Evolutionary conservation across 1,284 basidiomycete species (phyloP).

Genomic region (Sanghuangporus baumii): DNA sequence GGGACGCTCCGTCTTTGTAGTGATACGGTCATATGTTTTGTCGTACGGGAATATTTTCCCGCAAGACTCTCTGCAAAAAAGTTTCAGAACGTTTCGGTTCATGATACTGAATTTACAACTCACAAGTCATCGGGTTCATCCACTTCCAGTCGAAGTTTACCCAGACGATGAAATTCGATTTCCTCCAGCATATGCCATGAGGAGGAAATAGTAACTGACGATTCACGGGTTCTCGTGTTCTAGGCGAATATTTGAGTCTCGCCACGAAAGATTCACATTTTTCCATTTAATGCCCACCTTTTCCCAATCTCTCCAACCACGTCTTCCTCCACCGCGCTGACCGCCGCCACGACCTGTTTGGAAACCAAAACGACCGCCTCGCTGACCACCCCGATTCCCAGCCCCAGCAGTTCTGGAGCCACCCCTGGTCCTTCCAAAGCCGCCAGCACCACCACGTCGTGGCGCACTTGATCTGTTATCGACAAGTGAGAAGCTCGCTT

Average conservation of each 20-base stretch:
- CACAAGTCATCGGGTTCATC: conserved; percentile 86
- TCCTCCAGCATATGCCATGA: conserved; percentile 96
- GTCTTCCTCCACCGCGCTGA: conserved; percentile 60
- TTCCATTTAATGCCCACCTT: conserved; percentile 48
- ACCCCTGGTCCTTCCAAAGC: conserved; percentile 56
- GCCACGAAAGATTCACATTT: conserved; percentile 3
- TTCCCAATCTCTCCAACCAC: conserved; percentile 94
- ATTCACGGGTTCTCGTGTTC: conserved; percentile 88
- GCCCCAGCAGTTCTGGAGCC: conserved; percentile 37
- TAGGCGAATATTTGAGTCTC: conserved; percentile 27
- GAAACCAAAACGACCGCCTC: conserved; percentile 45
- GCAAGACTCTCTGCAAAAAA: conserved; percentile 62
- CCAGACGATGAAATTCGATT: conserved; percentile 92
- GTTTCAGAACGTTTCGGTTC: not conserved
- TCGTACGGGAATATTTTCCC: conserved; percentile 94
- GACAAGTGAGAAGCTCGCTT: conserved; percentile 95
- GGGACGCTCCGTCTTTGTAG: conserved; percentile 87
- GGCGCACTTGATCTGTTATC: conserved; percentile 74
- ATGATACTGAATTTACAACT: conserved; percentile 25
- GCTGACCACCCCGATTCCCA: conserved; percentile 38
- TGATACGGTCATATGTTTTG: conserved; percentile 93
- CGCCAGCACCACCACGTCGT: conserved; percentile 48
- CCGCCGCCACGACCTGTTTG: conserved; percentile 31
- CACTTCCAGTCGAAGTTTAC: conserved; percentile 90
- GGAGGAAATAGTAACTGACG: conserved; percentile 88